Evolutionary conservation across 352 stramenopile species (phyloP).

Genomic region (Pythium rhizo-oryzae): DNA sequence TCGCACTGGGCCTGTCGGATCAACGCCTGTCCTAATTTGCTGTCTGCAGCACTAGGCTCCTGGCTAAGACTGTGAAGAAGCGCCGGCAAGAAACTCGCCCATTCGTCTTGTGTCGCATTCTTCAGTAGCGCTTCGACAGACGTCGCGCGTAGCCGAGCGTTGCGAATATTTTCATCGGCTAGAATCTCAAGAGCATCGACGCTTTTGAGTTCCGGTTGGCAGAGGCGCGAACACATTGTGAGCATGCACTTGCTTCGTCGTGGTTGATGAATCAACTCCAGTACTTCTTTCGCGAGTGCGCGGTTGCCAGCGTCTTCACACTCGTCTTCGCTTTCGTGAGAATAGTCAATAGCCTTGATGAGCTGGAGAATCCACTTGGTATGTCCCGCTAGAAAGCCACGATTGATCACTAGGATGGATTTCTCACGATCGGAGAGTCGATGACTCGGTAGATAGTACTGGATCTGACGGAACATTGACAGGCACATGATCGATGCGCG

Average conservation of each 20-base stretch:
- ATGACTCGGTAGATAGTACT: slow-evolving; percentile 86
- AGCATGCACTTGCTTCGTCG: slow-evolving; percentile 85
- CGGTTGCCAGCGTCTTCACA: slow-evolving; percentile 27
- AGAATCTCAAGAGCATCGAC: slow-evolving; percentile 83
- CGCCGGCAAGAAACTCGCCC: slow-evolving; percentile 76
- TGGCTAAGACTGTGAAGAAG: slow-evolving; percentile 76
- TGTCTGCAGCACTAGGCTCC: slow-evolving; percentile 61
- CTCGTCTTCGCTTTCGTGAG: slow-evolving; percentile 53
- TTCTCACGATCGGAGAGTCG: slow-evolving; percentile 73
- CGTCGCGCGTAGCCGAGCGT: slow-evolving; percentile 54
- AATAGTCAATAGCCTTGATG: slow-evolving; percentile 82
- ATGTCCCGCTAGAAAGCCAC: slow-evolving; percentile 72
- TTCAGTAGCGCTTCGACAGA: slow-evolving; percentile 65
- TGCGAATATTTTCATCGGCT: slow-evolving; percentile 67
- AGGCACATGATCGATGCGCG: slow-evolving; percentile 87
- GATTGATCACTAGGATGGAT: slow-evolving; percentile 78
- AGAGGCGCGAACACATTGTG: slow-evolving; percentile 86
- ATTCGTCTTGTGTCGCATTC: slow-evolving; percentile 77
- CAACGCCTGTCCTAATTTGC: slow-evolving; percentile 68
- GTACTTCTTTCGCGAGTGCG: slow-evolving; percentile 57
- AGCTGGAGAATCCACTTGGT: slow-evolving; percentile 88
- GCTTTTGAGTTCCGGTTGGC: slow-evolving; percentile 69
- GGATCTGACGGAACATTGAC: slow-evolving; percentile 89
- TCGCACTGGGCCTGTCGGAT: slow-evolving; percentile 78
- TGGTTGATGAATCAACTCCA: slow-evolving; percentile 63